Conservation (phyloP, 345 rosid genomes). For the Clausena lansium region DNA sequence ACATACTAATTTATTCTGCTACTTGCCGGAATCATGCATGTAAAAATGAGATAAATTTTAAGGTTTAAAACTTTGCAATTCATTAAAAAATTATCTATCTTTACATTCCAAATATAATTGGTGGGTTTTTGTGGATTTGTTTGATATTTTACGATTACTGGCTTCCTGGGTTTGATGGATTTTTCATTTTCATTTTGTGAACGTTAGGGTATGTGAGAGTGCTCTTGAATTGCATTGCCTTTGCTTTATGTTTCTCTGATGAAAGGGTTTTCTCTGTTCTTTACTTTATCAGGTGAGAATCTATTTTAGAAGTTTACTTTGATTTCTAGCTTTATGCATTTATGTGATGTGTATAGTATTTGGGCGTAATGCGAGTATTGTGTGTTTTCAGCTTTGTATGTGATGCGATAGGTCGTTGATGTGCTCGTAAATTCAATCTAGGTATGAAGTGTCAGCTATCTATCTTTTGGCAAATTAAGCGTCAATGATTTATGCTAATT, state of each 20-base stretch:
- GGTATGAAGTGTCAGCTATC: slow-evolving; percentile 34
- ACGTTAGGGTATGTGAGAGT: slow-evolving; percentile 69
- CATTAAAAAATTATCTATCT: slow-evolving; percentile 57
- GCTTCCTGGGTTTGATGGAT: not conserved
- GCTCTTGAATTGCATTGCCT: slow-evolving; percentile 73
- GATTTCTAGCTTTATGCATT: not conserved
- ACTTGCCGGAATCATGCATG: no score
- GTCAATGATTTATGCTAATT: not conserved
- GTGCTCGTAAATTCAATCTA: slow-evolving; percentile 94
- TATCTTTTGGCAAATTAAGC: not conserved
- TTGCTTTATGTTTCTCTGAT: slow-evolving; percentile 77
- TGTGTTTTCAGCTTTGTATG: slow-evolving; percentile 75
- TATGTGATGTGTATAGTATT: not conserved
- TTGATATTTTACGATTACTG: not conserved
- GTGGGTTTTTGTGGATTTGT: slow-evolving; percentile 37
- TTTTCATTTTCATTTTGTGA: not conserved
- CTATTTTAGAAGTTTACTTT: not conserved
- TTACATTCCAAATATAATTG: slow-evolving; percentile 85
- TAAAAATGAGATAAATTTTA: no score
- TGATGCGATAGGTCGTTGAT: slow-evolving; percentile 91
- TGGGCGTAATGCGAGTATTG: slow-evolving; percentile 3
- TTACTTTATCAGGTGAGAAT: slow-evolving; percentile 60
- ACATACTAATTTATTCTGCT: no score
- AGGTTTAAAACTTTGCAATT: no score
- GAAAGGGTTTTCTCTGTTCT: slow-evolving; percentile 65